Percentiles rank a stretch among this genome's conserved stretches.
Evolutionary conservation across 306 rosid genomes (phyloP).

Genomic region (Inga laurina): DNA sequence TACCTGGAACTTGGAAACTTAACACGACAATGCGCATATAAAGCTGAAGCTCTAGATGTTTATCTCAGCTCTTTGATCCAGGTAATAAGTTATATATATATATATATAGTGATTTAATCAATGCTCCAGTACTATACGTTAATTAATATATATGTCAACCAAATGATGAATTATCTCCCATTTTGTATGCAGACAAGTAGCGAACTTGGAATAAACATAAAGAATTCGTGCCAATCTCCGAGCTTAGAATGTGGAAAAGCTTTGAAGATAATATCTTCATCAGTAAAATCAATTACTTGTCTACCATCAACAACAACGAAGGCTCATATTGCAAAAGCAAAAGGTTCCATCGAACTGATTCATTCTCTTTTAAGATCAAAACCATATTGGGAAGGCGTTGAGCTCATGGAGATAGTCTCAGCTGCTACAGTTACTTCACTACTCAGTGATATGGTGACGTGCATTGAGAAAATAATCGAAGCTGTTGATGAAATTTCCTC

Average conservation of each 20-base stretch:
- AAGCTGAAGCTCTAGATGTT: constrained; percentile 38
- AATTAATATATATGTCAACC: not conserved
- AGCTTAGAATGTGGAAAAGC: constrained; percentile 38
- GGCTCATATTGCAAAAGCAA: constrained; percentile 24
- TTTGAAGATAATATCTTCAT: constrained; percentile 32
- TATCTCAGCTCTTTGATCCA: constrained; percentile 20
- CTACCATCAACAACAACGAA: not conserved
- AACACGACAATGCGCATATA: constrained; percentile 40
- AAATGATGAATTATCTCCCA: not conserved
- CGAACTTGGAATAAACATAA: constrained; percentile 18
- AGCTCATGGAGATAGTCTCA: constrained; percentile 22
- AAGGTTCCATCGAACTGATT: constrained; percentile 4
- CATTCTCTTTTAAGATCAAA: constrained; percentile 6
- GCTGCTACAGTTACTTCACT: constrained; percentile 17
- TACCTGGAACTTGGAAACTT: constrained; percentile 45
- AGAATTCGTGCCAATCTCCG: constrained; percentile 28
- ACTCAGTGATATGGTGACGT: constrained; percentile 7
- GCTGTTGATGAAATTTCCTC: constrained; percentile 26
- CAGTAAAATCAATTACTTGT: constrained; percentile 28
- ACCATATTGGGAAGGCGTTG: not conserved
- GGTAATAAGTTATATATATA: not conserved
- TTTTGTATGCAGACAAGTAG: constrained; percentile 12
- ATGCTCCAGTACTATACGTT: not conserved
- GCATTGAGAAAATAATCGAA: constrained; percentile 13
- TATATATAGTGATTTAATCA: not conserved